Conservation (phyloP, 768 basidiomycete genomes). For the Hericium erinaceus region DNA sequence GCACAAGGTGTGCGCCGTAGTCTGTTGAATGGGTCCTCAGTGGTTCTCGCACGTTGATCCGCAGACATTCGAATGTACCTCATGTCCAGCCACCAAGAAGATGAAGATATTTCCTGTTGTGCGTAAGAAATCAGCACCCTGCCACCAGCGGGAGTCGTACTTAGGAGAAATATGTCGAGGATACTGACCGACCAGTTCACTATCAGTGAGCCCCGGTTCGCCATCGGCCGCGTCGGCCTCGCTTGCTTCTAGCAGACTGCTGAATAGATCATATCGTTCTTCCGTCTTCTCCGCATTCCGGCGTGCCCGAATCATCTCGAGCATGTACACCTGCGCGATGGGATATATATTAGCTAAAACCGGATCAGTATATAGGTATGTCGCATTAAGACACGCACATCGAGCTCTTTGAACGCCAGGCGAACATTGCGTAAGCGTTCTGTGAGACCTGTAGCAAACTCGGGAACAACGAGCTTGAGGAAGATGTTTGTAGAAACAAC, state of each 20-base stretch:
- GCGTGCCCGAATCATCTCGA: background rate
- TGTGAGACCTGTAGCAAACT: slow-evolving; percentile 30
- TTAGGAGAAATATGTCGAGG: background rate
- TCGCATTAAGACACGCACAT: slow-evolving; percentile 19
- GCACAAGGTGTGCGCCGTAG: slow-evolving; percentile 28
- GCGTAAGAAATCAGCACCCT: background rate
- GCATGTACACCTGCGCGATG: background rate
- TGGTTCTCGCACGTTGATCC: background rate
- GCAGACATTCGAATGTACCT: slow-evolving; percentile 8
- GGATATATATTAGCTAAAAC: too few relatives aligned
- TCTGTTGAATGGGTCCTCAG: slow-evolving; percentile 15
- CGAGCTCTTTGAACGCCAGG: slow-evolving; percentile 34
- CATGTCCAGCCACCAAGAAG: slow-evolving; percentile 27
- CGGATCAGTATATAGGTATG: background rate
- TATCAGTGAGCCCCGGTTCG: background rate
- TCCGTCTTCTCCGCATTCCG: background rate
- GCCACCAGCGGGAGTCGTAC: background rate
- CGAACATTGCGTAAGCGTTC: slow-evolving; percentile 22
- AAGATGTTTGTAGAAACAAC: slow-evolving; percentile 30
- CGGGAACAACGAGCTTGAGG: slow-evolving; percentile 30
- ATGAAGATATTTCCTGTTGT: slow-evolving; percentile 20
- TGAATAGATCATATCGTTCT: background rate
- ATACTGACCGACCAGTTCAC: background rate
- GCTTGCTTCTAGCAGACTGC: background rate
- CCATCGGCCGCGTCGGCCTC: background rate